phyloP scores from a whole-genome alignment of 2,329 filamentous ascomycete species.

The Phoma sp. region DNA sequence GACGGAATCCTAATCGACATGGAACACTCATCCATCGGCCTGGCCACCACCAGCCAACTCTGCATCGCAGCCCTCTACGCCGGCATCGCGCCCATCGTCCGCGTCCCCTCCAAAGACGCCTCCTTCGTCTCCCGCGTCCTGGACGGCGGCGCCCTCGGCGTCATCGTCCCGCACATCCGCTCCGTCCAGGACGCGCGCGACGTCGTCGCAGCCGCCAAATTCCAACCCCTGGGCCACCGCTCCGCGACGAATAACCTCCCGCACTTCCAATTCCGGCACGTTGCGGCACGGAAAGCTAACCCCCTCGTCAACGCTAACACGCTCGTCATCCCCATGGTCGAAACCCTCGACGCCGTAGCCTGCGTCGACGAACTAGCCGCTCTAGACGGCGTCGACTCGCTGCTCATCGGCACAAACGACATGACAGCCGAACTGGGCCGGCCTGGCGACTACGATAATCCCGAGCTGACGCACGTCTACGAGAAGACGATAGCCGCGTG shows the following conservation, averaged over 20 bases:
- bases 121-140: constrained; percentile 50
- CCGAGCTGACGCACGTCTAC: constrained; percentile 25
- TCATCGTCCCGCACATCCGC: constrained; percentile 53
- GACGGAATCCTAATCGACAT: constrained; percentile 55
- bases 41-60: constrained; percentile 48
- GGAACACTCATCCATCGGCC: constrained; percentile 52
- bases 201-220: constrained; percentile 49
- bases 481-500: constrained; percentile 48
- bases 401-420: constrained; percentile 56
- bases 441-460: constrained; percentile 50
- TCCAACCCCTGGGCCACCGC: constrained; percentile 47
- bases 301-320: too few relatives aligned
- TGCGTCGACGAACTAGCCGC: constrained; percentile 51
- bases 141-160: constrained; percentile 51
- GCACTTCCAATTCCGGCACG: constrained; percentile 44
- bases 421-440: constrained; percentile 54
- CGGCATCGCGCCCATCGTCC: constrained; percentile 52
- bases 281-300: constrained; percentile 39
- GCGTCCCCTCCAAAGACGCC: constrained; percentile 49
- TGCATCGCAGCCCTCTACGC: constrained; percentile 50
- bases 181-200: constrained; percentile 47
- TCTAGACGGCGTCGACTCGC: constrained; percentile 52
- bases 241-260: constrained; percentile 48
- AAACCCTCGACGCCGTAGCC: constrained; percentile 49
- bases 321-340: constrained; percentile 52